Conservation (phyloP, 2,329 filamentous ascomycete genomes). For the Trichoderma breve region DNA sequence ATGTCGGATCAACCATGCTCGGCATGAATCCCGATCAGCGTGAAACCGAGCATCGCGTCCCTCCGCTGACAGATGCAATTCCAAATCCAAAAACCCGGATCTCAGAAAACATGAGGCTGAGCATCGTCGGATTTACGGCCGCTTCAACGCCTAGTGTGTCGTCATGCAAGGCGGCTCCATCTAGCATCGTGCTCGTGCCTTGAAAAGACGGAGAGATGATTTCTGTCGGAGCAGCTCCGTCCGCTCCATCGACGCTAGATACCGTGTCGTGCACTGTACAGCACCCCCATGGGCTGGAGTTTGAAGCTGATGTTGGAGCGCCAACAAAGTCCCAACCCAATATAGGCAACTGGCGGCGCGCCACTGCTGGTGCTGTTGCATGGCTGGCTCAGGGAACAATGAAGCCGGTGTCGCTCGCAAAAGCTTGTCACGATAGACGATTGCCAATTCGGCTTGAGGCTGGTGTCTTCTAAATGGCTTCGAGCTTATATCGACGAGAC, state of each 20-base stretch:
- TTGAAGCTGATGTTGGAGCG: neutral
- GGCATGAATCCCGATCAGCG: neutral
- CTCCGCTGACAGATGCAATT: neutral
- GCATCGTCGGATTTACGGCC: neutral
- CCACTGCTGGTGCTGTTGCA: neutral
- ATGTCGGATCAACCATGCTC: neutral
- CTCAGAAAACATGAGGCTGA: neutral
- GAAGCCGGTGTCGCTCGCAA: neutral
- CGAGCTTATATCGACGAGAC: neutral
- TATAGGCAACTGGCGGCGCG: neutral
- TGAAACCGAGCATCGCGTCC: neutral
- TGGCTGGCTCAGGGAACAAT: neutral
- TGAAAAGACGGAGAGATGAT: neutral
- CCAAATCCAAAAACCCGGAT: neutral
- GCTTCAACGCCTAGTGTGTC: neutral
- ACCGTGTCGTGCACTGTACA: constrained; percentile 12
- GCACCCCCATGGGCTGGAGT: neutral
- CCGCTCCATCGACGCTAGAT: neutral
- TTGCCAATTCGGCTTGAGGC: neutral
- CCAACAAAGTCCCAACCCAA: neutral
- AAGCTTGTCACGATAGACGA: neutral
- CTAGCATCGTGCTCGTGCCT: neutral
- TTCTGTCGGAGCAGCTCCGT: neutral
- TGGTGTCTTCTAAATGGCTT: neutral
- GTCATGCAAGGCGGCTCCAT: constrained; percentile 4